A percentile compares a stretch with the other conserved stretches of the same genome.
Evolutionary conservation across 257 asterid genomes (phyloP).

Genomic region (Thymus quinquecostatus): DNA sequence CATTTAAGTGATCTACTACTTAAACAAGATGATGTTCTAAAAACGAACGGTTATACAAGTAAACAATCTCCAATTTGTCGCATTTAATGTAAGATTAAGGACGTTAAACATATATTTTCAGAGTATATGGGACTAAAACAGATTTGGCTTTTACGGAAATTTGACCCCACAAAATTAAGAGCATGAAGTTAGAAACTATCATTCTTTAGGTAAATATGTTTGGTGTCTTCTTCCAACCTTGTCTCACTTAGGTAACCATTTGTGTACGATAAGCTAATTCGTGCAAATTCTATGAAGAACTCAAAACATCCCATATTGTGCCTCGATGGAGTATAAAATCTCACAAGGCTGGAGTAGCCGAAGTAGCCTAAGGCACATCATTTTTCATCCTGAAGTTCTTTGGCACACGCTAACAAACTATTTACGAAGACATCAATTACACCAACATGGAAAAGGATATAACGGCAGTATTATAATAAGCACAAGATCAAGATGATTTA

Average conservation of each 20-base stretch:
- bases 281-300: background rate
- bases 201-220: too few species aligned
- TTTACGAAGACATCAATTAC: constrained; percentile 16
- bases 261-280: background rate
- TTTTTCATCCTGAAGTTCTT: background rate
- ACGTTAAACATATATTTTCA: too few species aligned
- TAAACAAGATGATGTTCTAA: too few species aligned
- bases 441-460: constrained; percentile 1
- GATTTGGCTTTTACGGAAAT: too few species aligned
- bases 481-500: constrained; percentile 13
- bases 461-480: background rate
- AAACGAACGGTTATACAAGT: too few species aligned
- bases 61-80: too few species aligned
- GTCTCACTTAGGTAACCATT: background rate
- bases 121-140: too few species aligned
- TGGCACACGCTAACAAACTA: constrained; percentile 9
- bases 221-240: too few species aligned
- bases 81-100: too few species aligned
- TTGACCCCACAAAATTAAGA: too few species aligned
- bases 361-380: background rate
- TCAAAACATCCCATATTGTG: background rate
- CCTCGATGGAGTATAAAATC: background rate
- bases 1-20: too few species aligned
- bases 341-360: background rate
- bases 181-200: too few species aligned